Conservation (phyloP, 352 stramenopile species). For the Phytophthora capsici region DNA sequence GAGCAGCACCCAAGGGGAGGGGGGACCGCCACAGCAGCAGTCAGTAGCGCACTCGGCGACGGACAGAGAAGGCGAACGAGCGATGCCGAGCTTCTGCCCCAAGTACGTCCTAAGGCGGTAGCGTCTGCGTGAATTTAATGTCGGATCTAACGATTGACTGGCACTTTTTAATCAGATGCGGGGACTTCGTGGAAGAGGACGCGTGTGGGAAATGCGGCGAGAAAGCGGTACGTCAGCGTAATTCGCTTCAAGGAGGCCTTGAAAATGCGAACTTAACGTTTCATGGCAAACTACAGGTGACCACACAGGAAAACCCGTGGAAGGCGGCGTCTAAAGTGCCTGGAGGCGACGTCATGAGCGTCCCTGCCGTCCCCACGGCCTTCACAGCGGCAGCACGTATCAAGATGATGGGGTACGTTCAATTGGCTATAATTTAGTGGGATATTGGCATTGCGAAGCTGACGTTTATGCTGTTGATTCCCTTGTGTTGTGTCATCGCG, state of each 20-base stretch:
- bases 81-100: conserved; percentile 75
- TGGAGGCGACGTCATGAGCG: conserved; percentile 43
- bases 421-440: background rate
- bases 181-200: conserved; percentile 59
- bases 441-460: conserved; percentile 1
- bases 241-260: too few species aligned
- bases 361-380: conserved; percentile 67
- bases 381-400: conserved; percentile 63
- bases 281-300: conserved; percentile 31
- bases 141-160: background rate
- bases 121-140: background rate
- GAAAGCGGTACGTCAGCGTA: conserved; percentile 48
- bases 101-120: conserved; percentile 44
- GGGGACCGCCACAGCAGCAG: conserved; percentile 16
- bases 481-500: conserved; percentile 22
- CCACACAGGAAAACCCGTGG: conserved; percentile 55
- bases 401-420: conserved; percentile 57
- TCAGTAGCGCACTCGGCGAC: conserved; percentile 21
- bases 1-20: conserved; percentile 12
- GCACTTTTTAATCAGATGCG: conserved; percentile 43
- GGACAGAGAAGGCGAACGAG: conserved; percentile 24
- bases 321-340: conserved; percentile 52
- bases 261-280: too few species aligned
- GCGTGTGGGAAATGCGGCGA: conserved; percentile 71
- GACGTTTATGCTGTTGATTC: conserved; percentile 2